Evolutionary conservation across 75 land plant species (phyloP), one percentile per base, ranked within the genome.

Genomic region (Sequoiadendron giganteum): DNA sequence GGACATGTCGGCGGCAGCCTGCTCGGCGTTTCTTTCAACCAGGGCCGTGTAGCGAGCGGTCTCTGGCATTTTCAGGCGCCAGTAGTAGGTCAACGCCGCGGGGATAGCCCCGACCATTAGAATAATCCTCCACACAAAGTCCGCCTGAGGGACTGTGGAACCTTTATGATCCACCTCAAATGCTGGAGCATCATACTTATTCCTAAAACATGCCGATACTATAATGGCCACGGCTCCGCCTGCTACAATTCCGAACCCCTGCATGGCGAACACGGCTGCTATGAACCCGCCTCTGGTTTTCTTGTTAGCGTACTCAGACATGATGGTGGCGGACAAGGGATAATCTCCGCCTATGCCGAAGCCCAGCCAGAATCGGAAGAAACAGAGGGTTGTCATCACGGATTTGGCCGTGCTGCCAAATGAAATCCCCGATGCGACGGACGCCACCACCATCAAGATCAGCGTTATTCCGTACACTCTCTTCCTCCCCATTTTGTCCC

Each of bases 351-450:
- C 92, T 58, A 92, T 88, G 65, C 92, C 92, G 55, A 91, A 88
- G 21, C 93, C 92, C 1, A 92, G 88, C 92, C 92, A 92, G 88
- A 90, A 76, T 75, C 84, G 58, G 90, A 93, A 94, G 92, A 94
- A 94, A 80, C 95, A 94, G 5, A 94, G 91, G 1, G 94, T 94
- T 18, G 90, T 89, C 93, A 94, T 93, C 3, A 94, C 95, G 36
- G 89, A 11, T 58, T 89, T 93, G 6, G 95, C 55, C 32, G 65
- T 55, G 9, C 58, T 28, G 45, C 94, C n/a, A n/a, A n/a, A n/a
- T n/a, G n/a, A n/a, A n/a, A n/a, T n/a, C n/a, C n/a, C n/a, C n/a
- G n/a, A n/a, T n/a, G n/a, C n/a, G n/a, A n/a, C n/a, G n/a, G n/a
- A n/a, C n/a, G n/a, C n/a, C n/a, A n/a, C n/a, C n/a, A n/a, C n/a